These are phyloP conservation scores for Camellia oleifera DNA, from an alignment of 179 eudicot species.

Conservation along the genomic window DNA sequence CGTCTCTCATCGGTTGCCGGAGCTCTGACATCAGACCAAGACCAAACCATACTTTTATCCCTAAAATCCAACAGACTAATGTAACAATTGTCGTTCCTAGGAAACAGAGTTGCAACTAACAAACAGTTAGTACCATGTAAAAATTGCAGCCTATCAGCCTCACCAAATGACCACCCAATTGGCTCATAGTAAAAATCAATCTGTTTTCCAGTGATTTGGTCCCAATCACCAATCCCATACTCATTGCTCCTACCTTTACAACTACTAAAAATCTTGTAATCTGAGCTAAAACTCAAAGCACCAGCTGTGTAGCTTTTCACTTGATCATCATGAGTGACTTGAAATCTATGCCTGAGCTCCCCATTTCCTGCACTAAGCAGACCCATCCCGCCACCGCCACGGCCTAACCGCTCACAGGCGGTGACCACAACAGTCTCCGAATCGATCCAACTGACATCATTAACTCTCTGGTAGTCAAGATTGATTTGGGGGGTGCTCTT, in stretches of 20 bases:
- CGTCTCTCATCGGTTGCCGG: slow-evolving; percentile 45
- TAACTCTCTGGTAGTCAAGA: slow-evolving; percentile 77
- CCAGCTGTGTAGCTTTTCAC: slow-evolving; percentile 78
- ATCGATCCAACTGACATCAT: slow-evolving; percentile 63
- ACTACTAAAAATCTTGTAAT: slow-evolving; percentile 53
- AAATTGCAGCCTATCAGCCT: slow-evolving; percentile 83
- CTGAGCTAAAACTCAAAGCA: slow-evolving; percentile 50
- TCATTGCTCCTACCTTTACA: slow-evolving; percentile 80
- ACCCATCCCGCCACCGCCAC: slow-evolving; percentile 70
- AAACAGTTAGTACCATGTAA: slow-evolving; percentile 52
- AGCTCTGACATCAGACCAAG: slow-evolving; percentile 67
- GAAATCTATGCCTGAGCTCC: slow-evolving; percentile 47
- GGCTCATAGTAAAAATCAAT: slow-evolving; percentile 79
- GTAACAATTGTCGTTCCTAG: slow-evolving; percentile 71
- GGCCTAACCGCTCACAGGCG: slow-evolving; percentile 60
- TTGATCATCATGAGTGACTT: slow-evolving; percentile 36
- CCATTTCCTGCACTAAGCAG: slow-evolving; percentile 47
- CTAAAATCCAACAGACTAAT: slow-evolving; percentile 74
- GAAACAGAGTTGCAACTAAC: slow-evolving; percentile 66
- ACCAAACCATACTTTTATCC: slow-evolving; percentile 63
- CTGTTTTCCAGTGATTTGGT: slow-evolving; percentile 62
- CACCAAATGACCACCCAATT: slow-evolving; percentile 70
- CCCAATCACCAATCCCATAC: slow-evolving; percentile 84
- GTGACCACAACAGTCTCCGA: slow-evolving; percentile 48
- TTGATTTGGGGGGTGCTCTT: slow-evolving; percentile 60